These are phyloP conservation scores for Epichloe gansuensis DNA, from an alignment of 2,329 filamentous ascomycete genomes.

Conservation along the genomic window DNA sequence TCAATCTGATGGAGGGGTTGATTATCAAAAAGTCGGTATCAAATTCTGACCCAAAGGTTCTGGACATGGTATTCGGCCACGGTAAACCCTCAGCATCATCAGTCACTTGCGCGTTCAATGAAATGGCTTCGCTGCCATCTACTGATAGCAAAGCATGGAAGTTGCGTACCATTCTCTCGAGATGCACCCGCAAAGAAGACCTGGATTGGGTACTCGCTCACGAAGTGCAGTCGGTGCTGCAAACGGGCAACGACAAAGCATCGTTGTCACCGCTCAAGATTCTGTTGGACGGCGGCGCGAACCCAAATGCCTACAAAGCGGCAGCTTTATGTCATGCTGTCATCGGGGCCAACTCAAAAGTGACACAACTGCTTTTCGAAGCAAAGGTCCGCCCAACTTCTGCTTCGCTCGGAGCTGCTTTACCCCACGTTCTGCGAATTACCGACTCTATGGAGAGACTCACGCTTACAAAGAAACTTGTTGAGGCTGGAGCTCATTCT, in stretches of 20 bases:
- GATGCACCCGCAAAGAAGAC: constrained; percentile 28
- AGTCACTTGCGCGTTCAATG: constrained; percentile 29
- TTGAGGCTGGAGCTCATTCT: constrained; percentile 35
- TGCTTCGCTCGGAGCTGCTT: constrained; percentile 32
- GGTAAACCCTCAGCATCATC: constrained; percentile 32
- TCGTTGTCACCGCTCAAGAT: constrained; percentile 31
- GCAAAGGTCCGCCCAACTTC: constrained; percentile 23
- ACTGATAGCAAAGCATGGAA: constrained; percentile 36
- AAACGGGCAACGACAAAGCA: constrained; percentile 21
- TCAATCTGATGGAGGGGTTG: constrained; percentile 35
- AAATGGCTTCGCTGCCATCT: constrained; percentile 29
- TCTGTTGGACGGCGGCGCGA: constrained; percentile 37
- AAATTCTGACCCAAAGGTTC: constrained; percentile 33
- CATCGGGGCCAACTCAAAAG: constrained; percentile 27
- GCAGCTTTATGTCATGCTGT: constrained; percentile 39
- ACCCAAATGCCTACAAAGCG: constrained; percentile 40
- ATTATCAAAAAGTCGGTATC: constrained; percentile 28
- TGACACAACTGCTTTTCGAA: constrained; percentile 37
- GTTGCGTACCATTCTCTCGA: constrained; percentile 32
- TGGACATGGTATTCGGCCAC: constrained; percentile 33
- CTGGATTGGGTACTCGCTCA: constrained; percentile 33
- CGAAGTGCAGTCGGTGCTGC: constrained; percentile 34
- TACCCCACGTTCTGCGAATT: constrained; percentile 40
- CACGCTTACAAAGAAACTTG: constrained; percentile 34
- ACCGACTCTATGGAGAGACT: constrained; percentile 37